Conservation (phyloP, 371 early-diverging fungal species). For the Mortierella sp. region DNA sequence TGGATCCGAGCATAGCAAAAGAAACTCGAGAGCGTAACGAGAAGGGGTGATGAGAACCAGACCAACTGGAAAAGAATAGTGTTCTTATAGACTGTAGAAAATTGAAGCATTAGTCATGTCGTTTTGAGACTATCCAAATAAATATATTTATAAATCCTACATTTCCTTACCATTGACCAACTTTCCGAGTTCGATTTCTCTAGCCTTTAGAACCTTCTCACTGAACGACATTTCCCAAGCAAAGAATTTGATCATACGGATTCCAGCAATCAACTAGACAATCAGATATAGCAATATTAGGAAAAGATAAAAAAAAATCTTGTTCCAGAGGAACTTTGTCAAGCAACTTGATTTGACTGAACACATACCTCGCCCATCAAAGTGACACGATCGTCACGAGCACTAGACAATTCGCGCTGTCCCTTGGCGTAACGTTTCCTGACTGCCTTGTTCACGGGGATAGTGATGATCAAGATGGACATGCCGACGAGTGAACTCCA, state of each 20-base stretch:
- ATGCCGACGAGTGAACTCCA: slow-evolving; percentile 76
- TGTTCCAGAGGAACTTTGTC: no score
- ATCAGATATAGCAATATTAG: background rate
- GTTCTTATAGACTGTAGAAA: slow-evolving; percentile 40
- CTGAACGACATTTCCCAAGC: slow-evolving; percentile 76
- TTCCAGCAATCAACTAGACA: slow-evolving; percentile 70
- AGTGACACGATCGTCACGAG: slow-evolving; percentile 58
- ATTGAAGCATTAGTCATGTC: background rate
- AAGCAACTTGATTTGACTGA: background rate
- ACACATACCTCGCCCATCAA: slow-evolving; percentile 57
- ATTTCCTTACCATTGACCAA: slow-evolving; percentile 55
- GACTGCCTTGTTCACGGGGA: slow-evolving; percentile 73
- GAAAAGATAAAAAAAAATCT: no score
- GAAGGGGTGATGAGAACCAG: slow-evolving; percentile 64
- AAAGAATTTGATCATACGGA: slow-evolving; percentile 81
- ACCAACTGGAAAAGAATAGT: slow-evolving; percentile 59
- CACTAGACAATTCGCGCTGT: slow-evolving; percentile 55
- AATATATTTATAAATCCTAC: slow-evolving; percentile 42
- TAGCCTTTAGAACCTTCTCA: slow-evolving; percentile 61
- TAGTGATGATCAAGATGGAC: slow-evolving; percentile 67
- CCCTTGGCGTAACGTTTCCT: slow-evolving; percentile 59
- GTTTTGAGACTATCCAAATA: background rate
- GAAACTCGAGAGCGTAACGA: slow-evolving; percentile 69
- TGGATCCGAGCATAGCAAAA: slow-evolving; percentile 69
- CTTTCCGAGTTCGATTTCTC: slow-evolving; percentile 65